A percentile compares a stretch with the other conserved stretches of the same genome.
phyloP scores from a whole-genome alignment of 306 rosid species.

The Cicer yamashitae region DNA sequence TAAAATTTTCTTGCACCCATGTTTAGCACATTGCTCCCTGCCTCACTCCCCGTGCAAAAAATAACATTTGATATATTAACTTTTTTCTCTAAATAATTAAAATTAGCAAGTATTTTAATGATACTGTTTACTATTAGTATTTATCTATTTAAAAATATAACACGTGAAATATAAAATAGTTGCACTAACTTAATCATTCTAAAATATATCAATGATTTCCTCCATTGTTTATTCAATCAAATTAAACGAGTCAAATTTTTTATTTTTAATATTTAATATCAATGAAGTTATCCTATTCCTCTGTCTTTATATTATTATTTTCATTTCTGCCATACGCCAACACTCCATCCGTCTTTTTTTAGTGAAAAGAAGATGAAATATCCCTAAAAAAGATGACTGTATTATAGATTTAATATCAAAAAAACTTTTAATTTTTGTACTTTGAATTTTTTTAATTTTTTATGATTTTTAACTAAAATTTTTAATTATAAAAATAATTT shows the following conservation, averaged over 20 bases:
- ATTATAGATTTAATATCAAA: too few species aligned
- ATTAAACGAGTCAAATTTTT: too few species aligned
- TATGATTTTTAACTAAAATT: too few species aligned
- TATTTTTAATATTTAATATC: constrained; percentile 9
- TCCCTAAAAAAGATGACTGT: too few species aligned
- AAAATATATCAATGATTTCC: not conserved
- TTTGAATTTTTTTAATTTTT: too few species aligned
- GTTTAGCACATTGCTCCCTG: not conserved
- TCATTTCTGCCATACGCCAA: not conserved
- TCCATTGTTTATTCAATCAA: constrained; percentile 1
- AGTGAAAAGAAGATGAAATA: not conserved
- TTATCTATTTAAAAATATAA: not conserved
- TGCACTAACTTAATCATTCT: too few species aligned
- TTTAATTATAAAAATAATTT: too few species aligned
- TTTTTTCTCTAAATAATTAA: too few species aligned
- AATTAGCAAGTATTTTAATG: not conserved
- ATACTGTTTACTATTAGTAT: not conserved
- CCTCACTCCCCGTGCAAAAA: not conserved
- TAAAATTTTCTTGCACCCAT: constrained; percentile 25
- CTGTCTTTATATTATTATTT: not conserved
- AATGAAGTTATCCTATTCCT: not conserved
- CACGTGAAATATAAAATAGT: not conserved
- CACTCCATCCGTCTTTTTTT: not conserved
- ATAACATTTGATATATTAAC: not conserved
- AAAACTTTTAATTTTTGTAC: too few species aligned